A percentile compares a stretch with the other conserved stretches of the same genome.
Conservation (phyloP, 2,329 filamentous ascomycete genomes). For the Phaeosphaeria sp. region DNA sequence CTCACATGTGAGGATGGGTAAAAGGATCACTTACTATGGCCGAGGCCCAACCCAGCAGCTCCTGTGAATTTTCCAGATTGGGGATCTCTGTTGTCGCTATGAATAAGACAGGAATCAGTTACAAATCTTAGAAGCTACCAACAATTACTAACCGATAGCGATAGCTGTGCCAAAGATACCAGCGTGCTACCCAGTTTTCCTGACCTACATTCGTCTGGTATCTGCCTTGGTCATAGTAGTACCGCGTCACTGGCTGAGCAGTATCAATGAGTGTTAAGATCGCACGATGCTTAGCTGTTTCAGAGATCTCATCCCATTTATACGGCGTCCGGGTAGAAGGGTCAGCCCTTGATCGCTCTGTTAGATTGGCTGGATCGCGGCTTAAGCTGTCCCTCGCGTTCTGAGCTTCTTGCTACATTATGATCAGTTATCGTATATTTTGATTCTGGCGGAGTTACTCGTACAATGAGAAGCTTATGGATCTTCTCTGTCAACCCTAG, state of each 20-base stretch:
- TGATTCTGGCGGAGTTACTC: slow-evolving; percentile 1
- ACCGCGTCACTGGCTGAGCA: slow-evolving; percentile 49
- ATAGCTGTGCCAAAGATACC: slow-evolving; percentile 61
- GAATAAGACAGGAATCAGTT: no score
- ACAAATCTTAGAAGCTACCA: no score
- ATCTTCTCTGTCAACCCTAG: slow-evolving; percentile 51
- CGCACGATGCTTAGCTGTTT: slow-evolving; percentile 56
- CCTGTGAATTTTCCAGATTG: no score
- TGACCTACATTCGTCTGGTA: slow-evolving; percentile 51
- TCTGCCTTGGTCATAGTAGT: slow-evolving; percentile 52
- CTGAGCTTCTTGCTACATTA: slow-evolving; percentile 52
- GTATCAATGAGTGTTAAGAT: slow-evolving; percentile 51
- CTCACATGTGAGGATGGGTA: no score
- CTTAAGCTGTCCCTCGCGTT: slow-evolving; percentile 52
- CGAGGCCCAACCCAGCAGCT: no score
- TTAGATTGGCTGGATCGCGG: slow-evolving; percentile 47
- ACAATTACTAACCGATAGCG: slow-evolving; percentile 48
- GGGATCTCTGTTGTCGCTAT: no score
- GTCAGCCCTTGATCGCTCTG: slow-evolving; percentile 43
- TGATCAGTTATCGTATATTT: slow-evolving; percentile 10
- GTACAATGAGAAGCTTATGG: slow-evolving; percentile 56
- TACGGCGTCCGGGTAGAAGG: slow-evolving; percentile 48
- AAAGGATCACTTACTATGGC: no score
- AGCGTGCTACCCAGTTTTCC: slow-evolving; percentile 59
- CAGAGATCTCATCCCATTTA: slow-evolving; percentile 56